A percentile compares a stretch with the other conserved stretches of the same genome.
Conservation (phyloP, 192 early-diverging fungal species). For the Backusella australiensis region DNA sequence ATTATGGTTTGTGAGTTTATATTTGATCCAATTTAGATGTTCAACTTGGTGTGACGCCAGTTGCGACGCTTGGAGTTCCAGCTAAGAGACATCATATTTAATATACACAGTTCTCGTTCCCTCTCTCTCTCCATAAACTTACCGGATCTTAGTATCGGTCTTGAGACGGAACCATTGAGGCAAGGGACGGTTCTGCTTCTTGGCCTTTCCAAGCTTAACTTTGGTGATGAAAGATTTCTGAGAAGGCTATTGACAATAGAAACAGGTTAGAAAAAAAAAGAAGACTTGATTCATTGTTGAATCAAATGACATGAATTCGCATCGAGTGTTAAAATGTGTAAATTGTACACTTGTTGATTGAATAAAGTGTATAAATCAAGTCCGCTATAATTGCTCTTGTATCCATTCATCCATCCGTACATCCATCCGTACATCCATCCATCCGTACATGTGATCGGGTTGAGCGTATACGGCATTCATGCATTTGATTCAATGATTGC, state of each 20-base stretch:
- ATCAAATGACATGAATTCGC: not conserved
- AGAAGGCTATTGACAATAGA: constrained; percentile 66
- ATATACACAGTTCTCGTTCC: not conserved
- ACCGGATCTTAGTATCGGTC: constrained; percentile 91
- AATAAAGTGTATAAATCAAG: not conserved
- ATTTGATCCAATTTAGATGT: constrained; percentile 63
- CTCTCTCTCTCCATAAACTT: constrained; percentile 6
- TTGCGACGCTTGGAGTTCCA: constrained; percentile 99
- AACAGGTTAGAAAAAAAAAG: not conserved
- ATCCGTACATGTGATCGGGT: too few species aligned
- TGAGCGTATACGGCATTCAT: not conserved
- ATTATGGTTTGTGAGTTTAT: not conserved
- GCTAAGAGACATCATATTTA: constrained; percentile 34
- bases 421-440: not conserved
- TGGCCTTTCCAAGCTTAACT: constrained; percentile 97
- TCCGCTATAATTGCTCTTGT: not conserved
- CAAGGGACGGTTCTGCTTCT: constrained; percentile 98
- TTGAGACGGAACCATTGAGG: constrained; percentile 98
- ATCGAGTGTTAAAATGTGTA: not conserved
- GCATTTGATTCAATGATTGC: not conserved
- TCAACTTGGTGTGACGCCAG: constrained; percentile 98
- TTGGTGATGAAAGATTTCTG: constrained; percentile 98
- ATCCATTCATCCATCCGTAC: not conserved
- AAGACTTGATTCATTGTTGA: not conserved
- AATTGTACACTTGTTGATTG: not conserved